Evolutionary conservation across 2,329 filamentous ascomycete species (phyloP), one percentile per base, ranked within the genome.

Genomic region (Gliomastix tumulicola): DNA sequence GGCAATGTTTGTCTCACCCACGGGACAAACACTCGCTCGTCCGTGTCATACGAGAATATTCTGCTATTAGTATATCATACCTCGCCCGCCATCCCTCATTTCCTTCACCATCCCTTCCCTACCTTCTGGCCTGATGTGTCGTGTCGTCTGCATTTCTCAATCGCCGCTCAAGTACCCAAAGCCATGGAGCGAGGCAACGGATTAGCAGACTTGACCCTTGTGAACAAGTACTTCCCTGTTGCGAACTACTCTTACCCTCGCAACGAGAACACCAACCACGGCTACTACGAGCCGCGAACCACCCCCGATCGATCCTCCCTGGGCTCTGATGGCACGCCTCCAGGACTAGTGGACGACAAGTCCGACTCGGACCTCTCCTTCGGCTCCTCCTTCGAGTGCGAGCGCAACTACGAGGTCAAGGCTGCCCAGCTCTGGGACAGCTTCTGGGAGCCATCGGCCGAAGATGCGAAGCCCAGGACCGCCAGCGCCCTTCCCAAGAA

Each of bases 301-400:
- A 48, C 42, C 22, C 45, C 48, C 13, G 51, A 59, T 36, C 60
- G 62, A 46, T 63, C 56, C 36, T 74, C 70, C 4, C 46, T 69
- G 22, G 63, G 57, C 21, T 73, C 69, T 1, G 59, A 66, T 30
- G 57, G 51, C 19, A 72, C 69, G 4, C 46, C 65, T 5, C 71
- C 70, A 1, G 64, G 65, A 20, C 60, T 74, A 49, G 61, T 71
- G 13, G 69, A 75, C 43, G 66, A 74, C 45, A 64, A 62, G 6
- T 59, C 59, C 7, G 69, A 72, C 44, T 74, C 69, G 5, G 71
- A 75, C 35, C 49, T 56, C 15, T 75, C 71, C 6, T 45, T 57
- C 21, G 71, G 74, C 35, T 49, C 55, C 15, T 75, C 71, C 6
- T 45, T 57, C 21, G 71, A 76, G 16, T 69, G 74, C 44, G 69